Base-by-base conservation (phyloP, 805 yeast genomes). In the Saccharomycopsis oosterbeekiorum region DNA sequence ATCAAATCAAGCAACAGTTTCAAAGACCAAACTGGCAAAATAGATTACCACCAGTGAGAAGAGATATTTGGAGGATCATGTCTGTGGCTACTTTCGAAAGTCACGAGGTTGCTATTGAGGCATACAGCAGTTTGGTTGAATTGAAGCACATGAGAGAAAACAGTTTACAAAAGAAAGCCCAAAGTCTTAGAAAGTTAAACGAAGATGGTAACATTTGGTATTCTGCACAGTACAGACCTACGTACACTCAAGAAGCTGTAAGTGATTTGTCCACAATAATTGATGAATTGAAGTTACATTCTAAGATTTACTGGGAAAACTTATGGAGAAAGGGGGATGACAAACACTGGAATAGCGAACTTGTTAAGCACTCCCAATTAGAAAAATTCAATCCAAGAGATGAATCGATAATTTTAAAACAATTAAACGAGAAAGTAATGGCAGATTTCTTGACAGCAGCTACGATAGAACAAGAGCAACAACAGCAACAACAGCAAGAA, bases 61-160 rank as follows among this genome's bases (percentile, higher is more conserved):
- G 85, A 67, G 98, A 92, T 73, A 77, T 91, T 58, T 92, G 97
- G 97, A 80, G 93, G 68, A 80, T 92, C 59, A 82, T 93, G 89
- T 89, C 94, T 55, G 94, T 91, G 53, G 91, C 89, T 0, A 83
- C 82, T 65, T 81, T 88, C 65, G 76, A 78, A 47, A 72, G 72
- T 58, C 83, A 85, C 69, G 85, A 84, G 57, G 73, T 78, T 53
- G 89, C 96, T 1, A 82, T 83, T 15, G 83, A 84, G 53, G 86
- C 94, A 8, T 90, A 85, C 73, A 82, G 85, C 63, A 87, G 86
- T 29, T 77, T 92, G 61, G 85, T 88, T 4, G 83, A 86, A 68
- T 80, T 92, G 69, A 83, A 96, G 70, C 78, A 82, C 66, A 78
- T 83, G 73, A 81, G 98, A 69, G 94, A 89, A 70, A 78, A 82